Evolutionary conservation across 108 stramenopile species (phyloP).

Genomic region (Schizochytrium sp.): DNA sequence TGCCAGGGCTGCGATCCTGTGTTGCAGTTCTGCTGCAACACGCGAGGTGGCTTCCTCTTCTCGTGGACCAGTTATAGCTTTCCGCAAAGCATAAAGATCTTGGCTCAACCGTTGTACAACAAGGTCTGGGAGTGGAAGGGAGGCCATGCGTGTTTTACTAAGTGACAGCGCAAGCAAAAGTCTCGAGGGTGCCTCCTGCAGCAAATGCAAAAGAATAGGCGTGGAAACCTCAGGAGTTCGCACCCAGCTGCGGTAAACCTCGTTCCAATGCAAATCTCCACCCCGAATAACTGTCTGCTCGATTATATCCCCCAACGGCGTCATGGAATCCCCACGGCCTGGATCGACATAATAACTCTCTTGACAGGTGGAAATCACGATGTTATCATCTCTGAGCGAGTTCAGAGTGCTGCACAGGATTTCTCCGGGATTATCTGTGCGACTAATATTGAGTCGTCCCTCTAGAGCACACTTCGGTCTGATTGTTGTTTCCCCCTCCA

Average conservation of each 20-base stretch:
- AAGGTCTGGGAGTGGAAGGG: slow-evolving; percentile 18
- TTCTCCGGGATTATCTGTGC: slow-evolving; percentile 59
- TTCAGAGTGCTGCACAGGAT: slow-evolving; percentile 42
- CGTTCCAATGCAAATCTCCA: slow-evolving; percentile 54
- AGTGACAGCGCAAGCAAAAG: slow-evolving; percentile 48
- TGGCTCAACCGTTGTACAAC: slow-evolving; percentile 41
- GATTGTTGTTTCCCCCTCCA: background rate
- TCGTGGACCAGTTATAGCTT: background rate
- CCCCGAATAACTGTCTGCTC: slow-evolving; percentile 36
- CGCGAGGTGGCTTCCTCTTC: background rate
- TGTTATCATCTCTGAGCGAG: background rate
- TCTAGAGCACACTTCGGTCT: slow-evolving; percentile 27
- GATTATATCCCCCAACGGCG: slow-evolving; percentile 58
- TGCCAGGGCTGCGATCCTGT: slow-evolving; percentile 52
- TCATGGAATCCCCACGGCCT: slow-evolving; percentile 41
- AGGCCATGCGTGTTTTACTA: slow-evolving; percentile 56
- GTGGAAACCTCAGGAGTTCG: slow-evolving; percentile 60
- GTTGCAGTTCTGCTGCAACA: slow-evolving; percentile 41
- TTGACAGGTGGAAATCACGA: background rate
- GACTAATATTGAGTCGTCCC: slow-evolving; percentile 2
- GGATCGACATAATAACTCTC: slow-evolving; percentile 42
- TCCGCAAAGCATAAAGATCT: slow-evolving; percentile 42
- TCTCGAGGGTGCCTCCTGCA: slow-evolving; percentile 60
- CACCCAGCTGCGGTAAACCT: slow-evolving; percentile 55
- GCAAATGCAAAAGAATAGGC: slow-evolving; percentile 53